Evolutionary conservation across 441 rosid species (phyloP), one percentile per base, ranked within the genome.

Genomic region (Euphorbia neoarborescens): DNA sequence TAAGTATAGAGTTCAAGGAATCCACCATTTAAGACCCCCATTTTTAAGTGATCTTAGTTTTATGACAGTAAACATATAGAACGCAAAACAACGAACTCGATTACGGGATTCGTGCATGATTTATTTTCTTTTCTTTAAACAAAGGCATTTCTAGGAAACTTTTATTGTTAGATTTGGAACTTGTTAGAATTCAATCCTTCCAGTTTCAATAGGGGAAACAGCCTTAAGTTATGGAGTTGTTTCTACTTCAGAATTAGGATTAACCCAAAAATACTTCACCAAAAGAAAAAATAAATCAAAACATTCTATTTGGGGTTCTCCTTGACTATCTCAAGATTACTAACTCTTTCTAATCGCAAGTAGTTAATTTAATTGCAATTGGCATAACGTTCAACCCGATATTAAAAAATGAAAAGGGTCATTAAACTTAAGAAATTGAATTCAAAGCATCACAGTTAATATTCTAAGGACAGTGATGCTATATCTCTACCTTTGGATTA

Each of bases 401-500:
- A 24, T 24, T 1, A 8, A 54, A 56, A 24, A 24, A 1, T 25
- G 32, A 27, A 27, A 56, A 56, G n/a, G 56, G 61, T 0, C 30
- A 24, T 56, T 56, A 34, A 25, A 9, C 44, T 70, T 65, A 11
- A 19, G 15, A 70, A 3, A 37, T 17, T 19, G 28, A 61, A 42
- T 7, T 28, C 5, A 22, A 14, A 22, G 19, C 62, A 62, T 30
- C 19, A 28, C 25, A 15, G n/a, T n/a, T 25, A 59, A 77, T 30
- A 63, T 34, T 22, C 28, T 65, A 69, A 42, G 34, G 24, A 59
- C 37, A 42, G 73, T 60, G 64, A n/a, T 46, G 57, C 59, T 66
- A 50, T 37, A 63, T 76, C 68, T 68, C 57, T 89, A 89, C 98
- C 97, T 87, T 81, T 60, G 77, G 66, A 69, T 76, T 80, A 82